Conservation (phyloP, 805 yeast species). For the Helenozyma baotianmanensis region DNA sequence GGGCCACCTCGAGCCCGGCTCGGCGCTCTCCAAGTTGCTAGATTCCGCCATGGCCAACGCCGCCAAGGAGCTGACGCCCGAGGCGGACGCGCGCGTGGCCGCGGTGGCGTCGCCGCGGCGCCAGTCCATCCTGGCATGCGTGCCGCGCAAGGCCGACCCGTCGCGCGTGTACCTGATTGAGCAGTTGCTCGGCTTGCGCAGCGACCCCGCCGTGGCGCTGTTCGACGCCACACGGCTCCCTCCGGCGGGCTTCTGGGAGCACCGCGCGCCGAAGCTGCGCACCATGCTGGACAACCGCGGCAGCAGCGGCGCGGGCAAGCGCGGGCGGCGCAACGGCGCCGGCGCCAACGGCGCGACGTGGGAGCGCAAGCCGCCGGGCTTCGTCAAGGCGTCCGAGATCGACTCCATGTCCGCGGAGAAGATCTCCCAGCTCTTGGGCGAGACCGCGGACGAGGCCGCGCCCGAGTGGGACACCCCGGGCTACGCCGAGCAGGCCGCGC, state of each 20-base stretch:
- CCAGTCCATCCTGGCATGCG: constrained; percentile 8
- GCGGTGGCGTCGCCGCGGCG: constrained; percentile 4
- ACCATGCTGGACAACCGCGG: constrained; percentile 1
- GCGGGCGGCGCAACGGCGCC: constrained; percentile 13
- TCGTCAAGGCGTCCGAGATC: constrained; percentile 19
- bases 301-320: constrained; percentile 9
- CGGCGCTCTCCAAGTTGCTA: constrained; percentile 37
- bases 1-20: constrained; percentile 17
- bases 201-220: constrained; percentile 31
- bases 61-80: constrained; percentile 41
- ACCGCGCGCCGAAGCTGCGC: constrained; percentile 18
- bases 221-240: constrained; percentile 38
- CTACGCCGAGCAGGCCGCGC: constrained; percentile 16
- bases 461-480: constrained; percentile 39
- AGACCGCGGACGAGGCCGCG: constrained; percentile 28
- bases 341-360: constrained; percentile 20
- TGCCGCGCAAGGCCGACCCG: constrained; percentile 11
- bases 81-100: constrained; percentile 14
- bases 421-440: constrained; percentile 34
- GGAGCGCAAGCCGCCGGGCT: constrained; percentile 26
- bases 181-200: constrained; percentile 25
- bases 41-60: constrained; percentile 47
- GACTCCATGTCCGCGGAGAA: constrained; percentile 30
- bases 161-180: constrained; percentile 24
- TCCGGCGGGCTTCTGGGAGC: constrained; percentile 46